Evolutionary conservation across 2,329 filamentous ascomycete genomes (phyloP).

Genomic region (Xylaria sp.): DNA sequence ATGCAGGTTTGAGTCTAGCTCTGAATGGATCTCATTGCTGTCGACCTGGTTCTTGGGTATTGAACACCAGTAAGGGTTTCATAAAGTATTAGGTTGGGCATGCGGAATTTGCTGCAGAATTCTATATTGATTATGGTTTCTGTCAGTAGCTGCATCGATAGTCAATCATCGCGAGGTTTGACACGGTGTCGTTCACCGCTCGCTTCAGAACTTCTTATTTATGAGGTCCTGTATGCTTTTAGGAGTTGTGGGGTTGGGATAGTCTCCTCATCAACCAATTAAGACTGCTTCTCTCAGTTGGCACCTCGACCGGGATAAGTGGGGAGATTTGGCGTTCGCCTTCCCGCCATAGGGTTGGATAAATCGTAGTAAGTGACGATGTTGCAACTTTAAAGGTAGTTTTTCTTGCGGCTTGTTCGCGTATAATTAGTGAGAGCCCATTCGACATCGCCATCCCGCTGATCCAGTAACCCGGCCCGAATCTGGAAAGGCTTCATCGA

Average conservation of each 20-base stretch:
- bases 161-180: background rate
- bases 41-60: background rate
- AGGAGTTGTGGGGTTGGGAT: conserved; percentile 31
- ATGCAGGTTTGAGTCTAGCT: background rate
- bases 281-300: conserved; percentile 38
- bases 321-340: conserved; percentile 40
- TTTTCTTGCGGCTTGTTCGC: conserved; percentile 92
- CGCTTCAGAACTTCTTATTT: conserved; percentile 24
- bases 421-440: conserved; percentile 98
- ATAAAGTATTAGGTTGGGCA: background rate
- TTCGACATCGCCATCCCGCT: conserved; percentile 94
- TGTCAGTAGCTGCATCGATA: background rate
- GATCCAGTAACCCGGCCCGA: conserved; percentile 87
- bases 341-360: conserved; percentile 41
- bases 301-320: conserved; percentile 37
- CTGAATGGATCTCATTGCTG: background rate
- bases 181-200: conserved; percentile 28
- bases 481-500: conserved; percentile 98
- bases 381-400: conserved; percentile 74
- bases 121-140: background rate
- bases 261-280: conserved; percentile 25
- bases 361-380: conserved; percentile 8
- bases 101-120: background rate
- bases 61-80: background rate
- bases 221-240: conserved; percentile 39